phyloP scores from a whole-genome alignment of 192 early-diverging fungal genomes.

The Mortierella hygrophila region DNA sequence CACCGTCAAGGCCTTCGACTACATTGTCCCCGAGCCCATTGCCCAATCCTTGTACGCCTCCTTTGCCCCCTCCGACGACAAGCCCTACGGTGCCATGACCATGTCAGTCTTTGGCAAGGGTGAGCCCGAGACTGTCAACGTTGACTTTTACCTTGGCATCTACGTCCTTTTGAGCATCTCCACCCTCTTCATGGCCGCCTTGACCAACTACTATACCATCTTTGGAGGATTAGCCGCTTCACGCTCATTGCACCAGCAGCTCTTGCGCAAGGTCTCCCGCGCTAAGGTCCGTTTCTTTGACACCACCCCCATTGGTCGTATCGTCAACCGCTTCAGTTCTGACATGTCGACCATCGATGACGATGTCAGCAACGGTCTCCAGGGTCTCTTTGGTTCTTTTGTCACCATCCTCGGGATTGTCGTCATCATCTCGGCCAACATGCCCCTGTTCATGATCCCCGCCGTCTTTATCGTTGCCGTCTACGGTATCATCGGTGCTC shows the following conservation, averaged over 20 bases:
- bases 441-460: constrained; percentile 80
- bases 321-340: constrained; percentile 88
- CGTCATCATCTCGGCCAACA: constrained; percentile 72
- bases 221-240: constrained; percentile 71
- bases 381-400: constrained; percentile 65
- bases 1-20: constrained; percentile 31
- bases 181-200: constrained; percentile 51
- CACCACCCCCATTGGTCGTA: constrained; percentile 85
- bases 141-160: constrained; percentile 71
- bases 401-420: constrained; percentile 70
- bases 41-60: constrained; percentile 27
- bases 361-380: constrained; percentile 60
- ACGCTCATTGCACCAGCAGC: constrained; percentile 63
- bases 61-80: constrained; percentile 20
- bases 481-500: constrained; percentile 75
- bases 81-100: constrained; percentile 20
- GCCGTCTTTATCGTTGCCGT: constrained; percentile 66
- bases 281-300: constrained; percentile 92
- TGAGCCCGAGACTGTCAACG: constrained; percentile 55
- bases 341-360: constrained; percentile 90
- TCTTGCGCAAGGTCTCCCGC: constrained; percentile 69
- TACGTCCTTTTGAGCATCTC: constrained; percentile 72
- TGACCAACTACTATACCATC: constrained; percentile 60
- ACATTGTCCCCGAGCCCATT: constrained; percentile 26
- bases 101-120: constrained; percentile 36